These are phyloP conservation scores for Dalbergia oliveri DNA, from an alignment of 306 rosid species.

Conservation along the genomic window DNA sequence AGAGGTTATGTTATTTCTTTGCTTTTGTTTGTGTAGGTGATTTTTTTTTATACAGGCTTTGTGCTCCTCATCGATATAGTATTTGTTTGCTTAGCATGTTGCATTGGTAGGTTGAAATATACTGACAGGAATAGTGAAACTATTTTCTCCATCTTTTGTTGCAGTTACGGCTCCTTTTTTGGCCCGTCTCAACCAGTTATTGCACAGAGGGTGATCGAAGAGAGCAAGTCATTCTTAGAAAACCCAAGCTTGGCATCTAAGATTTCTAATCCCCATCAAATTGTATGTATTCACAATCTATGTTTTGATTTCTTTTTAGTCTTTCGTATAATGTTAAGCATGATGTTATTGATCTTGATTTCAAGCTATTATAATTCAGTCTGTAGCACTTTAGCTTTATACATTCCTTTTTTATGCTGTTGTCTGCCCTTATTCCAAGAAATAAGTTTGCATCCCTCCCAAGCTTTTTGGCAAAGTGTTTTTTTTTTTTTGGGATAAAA, in stretches of 20 bases:
- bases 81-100: constrained; percentile 11
- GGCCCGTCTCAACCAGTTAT: constrained; percentile 88
- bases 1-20: not conserved
- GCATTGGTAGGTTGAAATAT: constrained; percentile 18
- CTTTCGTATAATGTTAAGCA: not conserved
- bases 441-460: not conserved
- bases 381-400: not conserved
- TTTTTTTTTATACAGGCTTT: not conserved
- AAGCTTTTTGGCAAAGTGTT: not conserved
- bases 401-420: too few relatives aligned
- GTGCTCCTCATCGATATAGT: constrained; percentile 18
- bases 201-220: constrained; percentile 88
- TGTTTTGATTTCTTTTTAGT: constrained; percentile 27
- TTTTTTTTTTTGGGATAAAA: too few relatives aligned
- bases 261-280: constrained; percentile 52
- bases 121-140: constrained; percentile 1
- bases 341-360: constrained; percentile 20
- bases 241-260: constrained; percentile 70
- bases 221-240: constrained; percentile 83
- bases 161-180: constrained; percentile 91
- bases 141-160: constrained; percentile 37
- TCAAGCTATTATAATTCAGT: not conserved
- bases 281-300: constrained; percentile 52
- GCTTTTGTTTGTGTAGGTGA: not conserved
- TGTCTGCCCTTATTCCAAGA: not conserved